phyloP scores from a whole-genome alignment of 352 stramenopile genomes.

The Hyaloperonospora arabidopsidis region DNA sequence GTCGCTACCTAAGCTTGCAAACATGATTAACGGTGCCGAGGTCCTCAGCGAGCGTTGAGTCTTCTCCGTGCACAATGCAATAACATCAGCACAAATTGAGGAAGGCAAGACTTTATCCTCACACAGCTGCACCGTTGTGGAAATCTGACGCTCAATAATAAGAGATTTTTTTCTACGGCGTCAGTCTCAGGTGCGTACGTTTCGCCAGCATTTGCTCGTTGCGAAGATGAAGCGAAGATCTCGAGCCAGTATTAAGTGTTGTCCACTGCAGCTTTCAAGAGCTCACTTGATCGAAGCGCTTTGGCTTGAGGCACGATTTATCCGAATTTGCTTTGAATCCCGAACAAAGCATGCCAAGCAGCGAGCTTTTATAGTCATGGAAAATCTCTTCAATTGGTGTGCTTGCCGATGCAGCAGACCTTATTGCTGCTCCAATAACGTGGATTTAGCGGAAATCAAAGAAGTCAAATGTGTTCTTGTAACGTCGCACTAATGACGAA shows the following conservation, averaged over 20 bases:
- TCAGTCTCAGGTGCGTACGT: not conserved
- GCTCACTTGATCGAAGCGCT: conserved; percentile 37
- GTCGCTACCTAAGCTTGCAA: conserved; percentile 86
- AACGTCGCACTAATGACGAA: conserved; percentile 58
- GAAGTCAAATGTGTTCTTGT: conserved; percentile 18
- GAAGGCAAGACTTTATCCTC: conserved; percentile 50
- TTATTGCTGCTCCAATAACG: conserved; percentile 48
- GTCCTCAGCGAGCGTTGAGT: conserved; percentile 38
- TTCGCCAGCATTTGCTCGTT: not conserved
- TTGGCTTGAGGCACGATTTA: conserved; percentile 60
- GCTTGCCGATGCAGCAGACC: conserved; percentile 64
- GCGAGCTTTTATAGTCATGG: conserved; percentile 61
- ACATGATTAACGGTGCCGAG: conserved; percentile 67
- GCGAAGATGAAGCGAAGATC: conserved; percentile 24
- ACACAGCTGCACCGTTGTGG: conserved; percentile 49
- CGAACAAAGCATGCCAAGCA: conserved; percentile 57
- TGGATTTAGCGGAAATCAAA: conserved; percentile 30
- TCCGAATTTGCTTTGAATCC: conserved; percentile 55
- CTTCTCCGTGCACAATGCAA: conserved; percentile 14
- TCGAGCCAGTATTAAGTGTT: conserved; percentile 68
- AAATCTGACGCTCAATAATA: conserved; percentile 73
- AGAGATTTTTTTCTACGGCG: conserved; percentile 5
- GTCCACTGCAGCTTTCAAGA: conserved; percentile 62
- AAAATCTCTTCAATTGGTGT: conserved; percentile 51
- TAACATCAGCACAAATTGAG: conserved; percentile 35